Percentiles rank a stretch among this genome's conserved stretches.
Evolutionary conservation across 2,329 filamentous ascomycete genomes (phyloP).

Genomic region (Clarireedia monteithiana): DNA sequence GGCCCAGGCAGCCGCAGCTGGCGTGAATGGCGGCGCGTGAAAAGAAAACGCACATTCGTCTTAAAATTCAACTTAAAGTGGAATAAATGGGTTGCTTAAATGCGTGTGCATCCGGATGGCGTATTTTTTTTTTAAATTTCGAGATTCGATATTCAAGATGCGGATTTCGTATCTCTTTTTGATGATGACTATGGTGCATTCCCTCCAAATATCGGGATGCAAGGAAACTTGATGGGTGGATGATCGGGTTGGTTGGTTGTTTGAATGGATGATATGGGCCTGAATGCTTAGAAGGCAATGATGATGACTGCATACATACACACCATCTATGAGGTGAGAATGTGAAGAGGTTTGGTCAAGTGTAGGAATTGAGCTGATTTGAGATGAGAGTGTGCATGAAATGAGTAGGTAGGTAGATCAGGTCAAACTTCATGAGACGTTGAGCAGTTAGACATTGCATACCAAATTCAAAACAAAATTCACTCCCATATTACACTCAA

Average conservation of each 20-base stretch:
- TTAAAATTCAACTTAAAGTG: constrained; percentile 7
- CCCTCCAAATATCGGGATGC: constrained; percentile 3
- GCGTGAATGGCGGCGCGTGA: constrained; percentile 23
- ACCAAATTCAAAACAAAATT: neutral
- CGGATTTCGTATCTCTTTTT: constrained; percentile 2
- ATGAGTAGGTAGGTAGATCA: neutral
- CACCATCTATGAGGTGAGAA: no score
- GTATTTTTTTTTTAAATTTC: neutral
- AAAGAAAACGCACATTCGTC: constrained; percentile 7
- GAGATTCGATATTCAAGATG: constrained; percentile 5
- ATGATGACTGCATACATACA: no score
- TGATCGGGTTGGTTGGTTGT: neutral
- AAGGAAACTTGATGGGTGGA: neutral
- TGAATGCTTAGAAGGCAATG: neutral
- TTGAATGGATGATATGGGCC: no score
- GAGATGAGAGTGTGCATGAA: neutral
- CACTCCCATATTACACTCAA: neutral
- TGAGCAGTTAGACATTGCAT: neutral
- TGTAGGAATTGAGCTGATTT: no score
- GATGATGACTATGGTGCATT: constrained; percentile 8
- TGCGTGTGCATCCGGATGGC: constrained; percentile 16
- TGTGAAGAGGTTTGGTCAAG: no score
- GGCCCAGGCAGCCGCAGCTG: constrained; percentile 10
- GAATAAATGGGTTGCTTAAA: constrained; percentile 19
- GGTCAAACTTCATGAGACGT: neutral